Conservation (phyloP, 1,139 yeast genomes). For the Hyphopichia fennica region DNA sequence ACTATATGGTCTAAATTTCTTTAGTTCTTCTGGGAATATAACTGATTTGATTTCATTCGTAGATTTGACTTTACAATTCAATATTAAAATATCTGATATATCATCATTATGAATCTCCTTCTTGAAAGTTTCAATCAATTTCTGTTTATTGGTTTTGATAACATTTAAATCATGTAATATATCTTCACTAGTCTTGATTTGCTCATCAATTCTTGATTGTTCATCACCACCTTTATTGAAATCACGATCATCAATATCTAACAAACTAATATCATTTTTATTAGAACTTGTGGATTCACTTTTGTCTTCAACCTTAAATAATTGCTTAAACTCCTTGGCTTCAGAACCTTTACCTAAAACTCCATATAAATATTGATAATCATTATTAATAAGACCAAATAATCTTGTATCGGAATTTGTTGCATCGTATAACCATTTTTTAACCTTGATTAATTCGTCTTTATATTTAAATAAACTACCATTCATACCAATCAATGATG, state of each 20-base stretch:
- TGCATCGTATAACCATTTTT: constrained; percentile 68
- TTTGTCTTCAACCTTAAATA: constrained; percentile 20
- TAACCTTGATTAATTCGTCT: constrained; percentile 57
- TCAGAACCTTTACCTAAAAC: constrained; percentile 34
- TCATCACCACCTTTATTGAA: constrained; percentile 15
- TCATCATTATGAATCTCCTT: constrained; percentile 78
- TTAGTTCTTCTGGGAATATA: constrained; percentile 72
- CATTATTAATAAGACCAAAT: constrained; percentile 32
- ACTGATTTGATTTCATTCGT: constrained; percentile 57
- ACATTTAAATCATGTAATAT: constrained; percentile 43
- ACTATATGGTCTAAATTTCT: constrained; percentile 72
- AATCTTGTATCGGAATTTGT: constrained; percentile 64
- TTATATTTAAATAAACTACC: constrained; percentile 20
- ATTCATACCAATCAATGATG: constrained; percentile 18
- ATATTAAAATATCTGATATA: constrained; percentile 72
- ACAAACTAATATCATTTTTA: constrained; percentile 45
- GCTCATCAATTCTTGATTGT: constrained; percentile 22
- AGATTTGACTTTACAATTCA: constrained; percentile 59
- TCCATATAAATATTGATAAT: constrained; percentile 24
- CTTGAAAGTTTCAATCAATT: constrained; percentile 66
- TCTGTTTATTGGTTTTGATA: constrained; percentile 58
- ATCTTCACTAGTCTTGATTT: constrained; percentile 47
- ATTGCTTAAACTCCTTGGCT: constrained; percentile 29
- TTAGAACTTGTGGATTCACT: constrained; percentile 14
- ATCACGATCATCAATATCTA: constrained; percentile 59